These are phyloP conservation scores for Solanum infundibuliforme DNA, from an alignment of 257 asterid genomes.

Conservation along the genomic window DNA sequence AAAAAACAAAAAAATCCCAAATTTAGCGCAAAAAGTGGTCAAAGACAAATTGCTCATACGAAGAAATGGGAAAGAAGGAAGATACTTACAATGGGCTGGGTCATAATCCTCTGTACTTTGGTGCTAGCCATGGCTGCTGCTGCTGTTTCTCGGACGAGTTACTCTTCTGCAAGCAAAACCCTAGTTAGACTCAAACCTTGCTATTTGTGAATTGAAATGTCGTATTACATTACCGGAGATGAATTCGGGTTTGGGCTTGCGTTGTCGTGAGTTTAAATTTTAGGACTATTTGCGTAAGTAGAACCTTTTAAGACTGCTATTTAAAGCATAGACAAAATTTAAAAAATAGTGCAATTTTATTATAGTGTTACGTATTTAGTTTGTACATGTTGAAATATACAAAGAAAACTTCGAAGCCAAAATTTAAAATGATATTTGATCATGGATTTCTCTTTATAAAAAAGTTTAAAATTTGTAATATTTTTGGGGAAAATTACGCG, in stretches of 20 bases:
- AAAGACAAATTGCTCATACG: neutral
- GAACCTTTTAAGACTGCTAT: neutral
- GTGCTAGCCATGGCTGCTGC: conserved; percentile 51
- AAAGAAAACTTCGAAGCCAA: no score
- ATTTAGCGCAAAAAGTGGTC: neutral
- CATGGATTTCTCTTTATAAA: neutral
- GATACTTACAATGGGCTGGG: conserved; percentile 44
- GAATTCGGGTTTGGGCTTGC: neutral
- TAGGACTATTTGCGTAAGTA: neutral
- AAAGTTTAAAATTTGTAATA: no score
- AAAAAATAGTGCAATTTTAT: neutral
- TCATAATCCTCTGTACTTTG: conserved; percentile 59
- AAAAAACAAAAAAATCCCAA: neutral
- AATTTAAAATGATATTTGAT: neutral
- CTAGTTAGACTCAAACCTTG: neutral
- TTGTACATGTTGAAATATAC: no score
- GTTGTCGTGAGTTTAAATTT: neutral
- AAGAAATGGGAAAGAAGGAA: neutral
- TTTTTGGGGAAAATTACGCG: no score
- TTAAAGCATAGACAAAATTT: neutral
- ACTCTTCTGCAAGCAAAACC: conserved; percentile 1
- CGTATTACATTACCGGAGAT: neutral
- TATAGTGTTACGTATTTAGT: neutral
- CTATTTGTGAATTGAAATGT: neutral
- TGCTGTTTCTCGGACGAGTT: neutral